These are phyloP conservation scores for Glycine soja DNA, from an alignment of 306 rosid genomes.

Conservation along the genomic window DNA sequence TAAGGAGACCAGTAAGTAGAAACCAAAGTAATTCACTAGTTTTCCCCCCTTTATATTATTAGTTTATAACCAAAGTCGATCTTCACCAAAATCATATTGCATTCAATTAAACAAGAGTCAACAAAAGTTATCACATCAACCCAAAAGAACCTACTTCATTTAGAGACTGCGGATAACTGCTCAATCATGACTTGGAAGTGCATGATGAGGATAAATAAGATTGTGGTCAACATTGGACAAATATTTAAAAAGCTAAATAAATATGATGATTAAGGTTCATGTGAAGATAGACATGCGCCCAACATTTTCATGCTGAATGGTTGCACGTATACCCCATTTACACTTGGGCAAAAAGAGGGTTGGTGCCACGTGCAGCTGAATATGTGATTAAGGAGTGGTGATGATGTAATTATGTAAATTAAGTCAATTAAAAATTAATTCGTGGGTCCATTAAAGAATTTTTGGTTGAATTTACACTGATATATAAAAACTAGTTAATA, in stretches of 20 bases:
- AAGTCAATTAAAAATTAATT: neutral
- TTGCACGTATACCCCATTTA: constrained; percentile 28
- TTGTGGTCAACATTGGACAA: constrained; percentile 42
- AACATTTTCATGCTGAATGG: constrained; percentile 28
- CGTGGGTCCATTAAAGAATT: neutral
- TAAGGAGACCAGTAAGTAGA: neutral
- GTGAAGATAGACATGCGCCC: constrained; percentile 23
- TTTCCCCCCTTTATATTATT: neutral
- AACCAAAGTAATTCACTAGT: neutral
- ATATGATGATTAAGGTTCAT: neutral
- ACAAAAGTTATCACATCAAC: constrained; percentile 11
- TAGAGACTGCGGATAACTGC: constrained; percentile 8
- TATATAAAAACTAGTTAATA: neutral
- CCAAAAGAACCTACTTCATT: neutral
- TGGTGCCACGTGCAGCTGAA: neutral
- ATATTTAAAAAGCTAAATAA: neutral
- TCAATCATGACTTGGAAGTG: constrained; percentile 6
- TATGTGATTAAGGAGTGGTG: neutral
- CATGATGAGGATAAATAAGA: neutral
- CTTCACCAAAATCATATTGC: neutral
- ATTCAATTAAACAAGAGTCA: constrained; percentile 30
- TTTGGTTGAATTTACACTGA: neutral
- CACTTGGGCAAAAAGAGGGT: neutral
- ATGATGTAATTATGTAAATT: neutral
- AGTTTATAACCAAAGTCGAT: constrained; percentile 11